These are phyloP conservation scores for Pyrenophora tritici-repentis DNA, from an alignment of 2,329 filamentous ascomycete genomes.

Conservation along the genomic window DNA sequence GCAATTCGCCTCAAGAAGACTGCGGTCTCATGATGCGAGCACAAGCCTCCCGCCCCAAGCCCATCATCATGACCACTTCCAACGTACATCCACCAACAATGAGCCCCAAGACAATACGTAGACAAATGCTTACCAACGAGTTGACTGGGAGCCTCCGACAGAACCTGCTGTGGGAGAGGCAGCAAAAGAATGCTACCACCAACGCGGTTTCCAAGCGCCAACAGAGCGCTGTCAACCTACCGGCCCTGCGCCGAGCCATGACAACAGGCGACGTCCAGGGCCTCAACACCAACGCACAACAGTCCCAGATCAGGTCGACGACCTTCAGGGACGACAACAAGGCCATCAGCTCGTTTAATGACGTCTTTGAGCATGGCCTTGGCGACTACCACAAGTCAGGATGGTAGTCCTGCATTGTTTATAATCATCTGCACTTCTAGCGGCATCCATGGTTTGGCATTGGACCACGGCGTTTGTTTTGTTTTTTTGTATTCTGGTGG, in stretches of 20 bases:
- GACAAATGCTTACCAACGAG: constrained; percentile 84
- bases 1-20: constrained; percentile 59
- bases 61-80: constrained; percentile 75
- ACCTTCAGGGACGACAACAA: constrained; percentile 61
- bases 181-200: constrained; percentile 88
- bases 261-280: constrained; percentile 84
- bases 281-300: constrained; percentile 68
- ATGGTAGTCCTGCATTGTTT: constrained; percentile 62
- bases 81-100: constrained; percentile 74
- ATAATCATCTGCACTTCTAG: constrained; percentile 41
- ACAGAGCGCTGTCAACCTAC: constrained; percentile 63
- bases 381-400: constrained; percentile 86
- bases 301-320: constrained; percentile 56
- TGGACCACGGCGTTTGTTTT: constrained; percentile 37
- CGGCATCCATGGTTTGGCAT: constrained; percentile 45
- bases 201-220: constrained; percentile 87
- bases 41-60: constrained; percentile 71
- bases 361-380: constrained; percentile 73
- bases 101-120: constrained; percentile 87
- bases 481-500: constrained; percentile 24
- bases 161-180: constrained; percentile 91
- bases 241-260: constrained; percentile 42
- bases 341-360: constrained; percentile 72
- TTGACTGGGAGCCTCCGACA: constrained; percentile 90
- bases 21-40: constrained; percentile 63